phyloP scores from a whole-genome alignment of 306 rosid genomes.

The Cicer pinnatifidum region DNA sequence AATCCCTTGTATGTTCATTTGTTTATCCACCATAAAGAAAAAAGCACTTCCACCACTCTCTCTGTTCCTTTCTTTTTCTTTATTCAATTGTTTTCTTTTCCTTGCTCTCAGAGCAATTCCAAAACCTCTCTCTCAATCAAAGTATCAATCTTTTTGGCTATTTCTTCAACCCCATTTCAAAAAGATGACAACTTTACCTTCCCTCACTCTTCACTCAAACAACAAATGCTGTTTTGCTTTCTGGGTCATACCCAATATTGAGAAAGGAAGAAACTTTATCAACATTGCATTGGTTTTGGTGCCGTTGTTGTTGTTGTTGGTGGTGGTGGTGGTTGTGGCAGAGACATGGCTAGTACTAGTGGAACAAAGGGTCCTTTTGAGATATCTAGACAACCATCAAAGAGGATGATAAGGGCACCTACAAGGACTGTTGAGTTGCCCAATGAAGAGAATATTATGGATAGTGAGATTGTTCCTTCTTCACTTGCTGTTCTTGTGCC shows the following conservation, averaged over 20 bases:
- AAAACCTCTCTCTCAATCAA: slow-evolving; percentile 68
- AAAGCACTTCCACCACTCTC: slow-evolving; percentile 41
- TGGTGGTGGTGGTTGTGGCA: slow-evolving; percentile 36
- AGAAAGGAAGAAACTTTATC: slow-evolving; percentile 9
- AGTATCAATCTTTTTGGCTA: slow-evolving; percentile 58
- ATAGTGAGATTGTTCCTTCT: slow-evolving; percentile 77
- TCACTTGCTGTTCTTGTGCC: slow-evolving; percentile 74
- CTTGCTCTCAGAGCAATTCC: slow-evolving; percentile 70
- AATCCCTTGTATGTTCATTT: slow-evolving; percentile 21
- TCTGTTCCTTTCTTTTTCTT: slow-evolving; percentile 34
- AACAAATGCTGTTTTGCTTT: slow-evolving; percentile 16
- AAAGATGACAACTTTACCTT: slow-evolving; percentile 52
- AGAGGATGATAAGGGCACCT: slow-evolving; percentile 51
- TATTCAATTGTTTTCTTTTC: slow-evolving; percentile 47
- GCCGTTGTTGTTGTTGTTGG: not conserved
- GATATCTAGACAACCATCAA: slow-evolving; percentile 52
- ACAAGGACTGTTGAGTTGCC: slow-evolving; percentile 62
- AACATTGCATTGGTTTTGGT: slow-evolving; percentile 24
- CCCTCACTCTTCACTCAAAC: slow-evolving; percentile 48
- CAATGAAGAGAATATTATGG: slow-evolving; percentile 57
- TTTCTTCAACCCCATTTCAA: slow-evolving; percentile 46
- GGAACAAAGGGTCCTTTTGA: slow-evolving; percentile 65
- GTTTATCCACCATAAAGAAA: slow-evolving; percentile 40
- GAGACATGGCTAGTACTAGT: slow-evolving; percentile 83
- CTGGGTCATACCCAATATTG: slow-evolving; percentile 37